Percentiles rank a stretch among this genome's conserved stretches.
Conservation (phyloP, 768 basidiomycete genomes). For the Tricholoma matsutake region DNA sequence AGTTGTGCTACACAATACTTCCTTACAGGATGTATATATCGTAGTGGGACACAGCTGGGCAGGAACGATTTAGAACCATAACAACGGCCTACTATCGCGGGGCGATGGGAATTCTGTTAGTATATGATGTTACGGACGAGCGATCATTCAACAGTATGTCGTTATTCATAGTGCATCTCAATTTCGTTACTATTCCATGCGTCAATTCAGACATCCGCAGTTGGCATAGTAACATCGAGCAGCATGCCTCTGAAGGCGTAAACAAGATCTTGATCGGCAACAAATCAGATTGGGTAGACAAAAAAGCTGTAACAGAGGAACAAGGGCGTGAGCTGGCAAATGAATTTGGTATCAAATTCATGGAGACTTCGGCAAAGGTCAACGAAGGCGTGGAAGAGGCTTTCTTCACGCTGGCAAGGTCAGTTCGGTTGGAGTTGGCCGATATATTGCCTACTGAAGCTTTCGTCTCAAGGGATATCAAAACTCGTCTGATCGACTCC, state of each 20-base stretch:
- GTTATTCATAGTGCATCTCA: background rate
- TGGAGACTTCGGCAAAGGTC: constrained; percentile 97
- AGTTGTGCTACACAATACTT: background rate
- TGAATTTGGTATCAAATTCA: constrained; percentile 93
- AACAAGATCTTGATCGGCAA: constrained; percentile 99
- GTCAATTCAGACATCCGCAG: constrained; percentile 82
- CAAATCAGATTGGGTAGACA: constrained; percentile 98
- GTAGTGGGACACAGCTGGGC: constrained; percentile 99
- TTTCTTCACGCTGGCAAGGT: constrained; percentile 97
- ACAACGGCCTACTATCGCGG: constrained; percentile 99
- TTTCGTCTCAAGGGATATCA: constrained; percentile 74
- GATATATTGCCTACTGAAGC: background rate
- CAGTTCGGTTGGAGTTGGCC: constrained; percentile 22
- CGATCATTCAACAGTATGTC: constrained; percentile 91
- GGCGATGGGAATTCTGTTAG: constrained; percentile 96
- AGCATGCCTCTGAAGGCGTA: constrained; percentile 97
- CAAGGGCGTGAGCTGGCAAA: constrained; percentile 90
- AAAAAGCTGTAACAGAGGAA: constrained; percentile 86
- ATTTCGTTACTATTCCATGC: constrained; percentile 1
- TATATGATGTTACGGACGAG: constrained; percentile 98
- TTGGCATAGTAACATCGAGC: constrained; percentile 98
- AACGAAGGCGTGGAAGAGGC: constrained; percentile 99
- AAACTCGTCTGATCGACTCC: constrained; percentile 94
- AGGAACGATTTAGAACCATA: constrained; percentile 98
- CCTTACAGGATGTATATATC: constrained; percentile 7